phyloP scores from a whole-genome alignment of 768 basidiomycete species.

The Coprinopsis cinerea region DNA sequence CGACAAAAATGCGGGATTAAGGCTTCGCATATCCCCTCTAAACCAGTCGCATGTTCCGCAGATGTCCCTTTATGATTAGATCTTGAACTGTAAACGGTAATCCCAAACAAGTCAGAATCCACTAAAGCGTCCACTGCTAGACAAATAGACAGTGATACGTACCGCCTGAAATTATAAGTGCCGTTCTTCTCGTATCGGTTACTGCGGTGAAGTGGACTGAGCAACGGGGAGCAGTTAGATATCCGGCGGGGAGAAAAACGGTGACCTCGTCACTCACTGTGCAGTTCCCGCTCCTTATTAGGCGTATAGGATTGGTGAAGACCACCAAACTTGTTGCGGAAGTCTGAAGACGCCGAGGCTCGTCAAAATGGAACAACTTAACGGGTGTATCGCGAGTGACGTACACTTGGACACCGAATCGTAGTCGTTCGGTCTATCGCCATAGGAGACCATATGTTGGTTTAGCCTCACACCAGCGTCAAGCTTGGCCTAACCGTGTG shows the following conservation, averaged over 20 bases:
- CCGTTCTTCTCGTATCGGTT: conserved; percentile 71
- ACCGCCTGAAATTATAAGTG: conserved; percentile 72
- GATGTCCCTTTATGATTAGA: conserved; percentile 62
- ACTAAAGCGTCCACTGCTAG: background rate
- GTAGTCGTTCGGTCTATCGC: conserved; percentile 74
- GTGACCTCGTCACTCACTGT: conserved; percentile 41
- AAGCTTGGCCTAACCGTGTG: conserved; percentile 53
- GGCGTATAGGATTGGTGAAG: conserved; percentile 63
- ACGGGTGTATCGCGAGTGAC: conserved; percentile 17
- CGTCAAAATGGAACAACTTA: background rate
- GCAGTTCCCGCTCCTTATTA: conserved; percentile 67
- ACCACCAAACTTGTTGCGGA: conserved; percentile 65
- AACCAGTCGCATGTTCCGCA: conserved; percentile 53
- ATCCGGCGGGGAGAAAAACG: background rate
- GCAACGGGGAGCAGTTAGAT: conserved; percentile 1
- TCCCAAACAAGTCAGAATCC: conserved; percentile 6
- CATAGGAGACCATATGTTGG: conserved; percentile 65
- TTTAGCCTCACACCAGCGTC: conserved; percentile 68
- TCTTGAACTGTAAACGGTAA: conserved; percentile 47
- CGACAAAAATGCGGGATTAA: background rate
- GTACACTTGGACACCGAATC: conserved; percentile 70
- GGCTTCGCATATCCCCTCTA: conserved; percentile 14
- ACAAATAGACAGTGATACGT: conserved; percentile 18
- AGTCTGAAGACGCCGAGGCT: conserved; percentile 40
- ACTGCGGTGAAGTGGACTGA: conserved; percentile 77